Percentiles rank a stretch among this genome's conserved stretches.
Evolutionary conservation across 2,329 filamentous ascomycete genomes (phyloP).

Genomic region (Botrytis aclada): DNA sequence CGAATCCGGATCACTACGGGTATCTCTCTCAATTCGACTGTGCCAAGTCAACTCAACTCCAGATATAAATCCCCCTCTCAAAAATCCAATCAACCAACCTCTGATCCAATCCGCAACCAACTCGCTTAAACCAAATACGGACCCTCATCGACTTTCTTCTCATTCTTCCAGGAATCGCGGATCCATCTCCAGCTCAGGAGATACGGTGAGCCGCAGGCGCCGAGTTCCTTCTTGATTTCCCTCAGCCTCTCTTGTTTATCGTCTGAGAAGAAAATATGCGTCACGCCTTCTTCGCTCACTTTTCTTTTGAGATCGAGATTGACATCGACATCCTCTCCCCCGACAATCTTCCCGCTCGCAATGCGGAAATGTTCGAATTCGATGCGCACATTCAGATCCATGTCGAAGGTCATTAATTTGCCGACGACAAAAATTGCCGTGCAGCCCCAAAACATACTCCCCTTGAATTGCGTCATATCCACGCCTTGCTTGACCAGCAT

Average conservation of each 20-base stretch:
- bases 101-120: not conserved
- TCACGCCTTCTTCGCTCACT: slow-evolving; percentile 54
- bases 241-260: slow-evolving; percentile 39
- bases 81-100: not conserved
- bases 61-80: not conserved
- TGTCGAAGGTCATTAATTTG: not conserved
- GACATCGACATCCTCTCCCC: slow-evolving; percentile 35
- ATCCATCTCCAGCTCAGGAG: slow-evolving; percentile 72
- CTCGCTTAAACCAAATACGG: slow-evolving; percentile 41
- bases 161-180: slow-evolving; percentile 74
- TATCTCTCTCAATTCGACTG: not conserved
- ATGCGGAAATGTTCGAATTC: not conserved
- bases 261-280: slow-evolving; percentile 66
- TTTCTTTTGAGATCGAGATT: slow-evolving; percentile 43
- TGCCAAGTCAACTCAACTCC: no score
- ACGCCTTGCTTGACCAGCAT: slow-evolving; percentile 42
- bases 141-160: slow-evolving; percentile 78
- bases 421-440: slow-evolving; percentile 39
- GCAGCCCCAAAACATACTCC: slow-evolving; percentile 50
- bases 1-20: not conserved
- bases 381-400: not conserved
- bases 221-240: slow-evolving; percentile 46
- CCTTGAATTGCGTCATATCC: slow-evolving; percentile 44
- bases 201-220: slow-evolving; percentile 52
- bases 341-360: not conserved